Evolutionary conservation across 179 eudicot genomes (phyloP), one percentile per base, ranked within the genome.

Genomic region (Silene coronaria): DNA sequence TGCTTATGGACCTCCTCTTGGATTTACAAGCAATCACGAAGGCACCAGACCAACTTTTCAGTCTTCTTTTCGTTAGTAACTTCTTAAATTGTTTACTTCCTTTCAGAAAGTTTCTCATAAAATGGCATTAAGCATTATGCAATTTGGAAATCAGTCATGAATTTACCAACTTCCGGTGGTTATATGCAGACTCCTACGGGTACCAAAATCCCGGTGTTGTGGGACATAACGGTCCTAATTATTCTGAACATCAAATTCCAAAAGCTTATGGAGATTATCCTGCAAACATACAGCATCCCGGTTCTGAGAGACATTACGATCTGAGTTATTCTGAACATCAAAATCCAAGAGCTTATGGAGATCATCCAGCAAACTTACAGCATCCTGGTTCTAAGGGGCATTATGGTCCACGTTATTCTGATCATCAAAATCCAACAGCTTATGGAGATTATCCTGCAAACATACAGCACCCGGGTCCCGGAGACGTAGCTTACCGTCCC

Each of bases 1-100:
- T 9, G 11, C 78, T 55, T 58, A 59, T 51, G 73, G 75, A n/a
- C 17, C 74, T 74, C 26, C 53, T 19, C n/a, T 14, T 4, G 75
- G 27, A 53, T 64, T 53, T 42, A 46, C 14, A 23, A 72, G 38
- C 23, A 38, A 7, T 59, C 68, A 79, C 21, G 76, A 16, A 27
- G 42, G 26, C 61, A 57, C 75, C 5, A 69, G 77, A 14, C 28
- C 75, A 22, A 48, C 70, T 36, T 9, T 45, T 53, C 78, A 14
- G 32, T 71, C 65, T 42, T 45, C 76, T 63, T 13, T 21, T 71
- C 76, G 82, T 80, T 53, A 71, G 76, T 11, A 16, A 48, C 57
- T 51, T 51, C n/a, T 51, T 17, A 51, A 51, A 51, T 17, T 70
- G 4, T 51, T 53, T 30, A 6, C 23, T 16, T 19, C 61, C 1